Conservation (phyloP, 2,329 filamentous ascomycete genomes). For the Thermomyces lanuginosus region DNA sequence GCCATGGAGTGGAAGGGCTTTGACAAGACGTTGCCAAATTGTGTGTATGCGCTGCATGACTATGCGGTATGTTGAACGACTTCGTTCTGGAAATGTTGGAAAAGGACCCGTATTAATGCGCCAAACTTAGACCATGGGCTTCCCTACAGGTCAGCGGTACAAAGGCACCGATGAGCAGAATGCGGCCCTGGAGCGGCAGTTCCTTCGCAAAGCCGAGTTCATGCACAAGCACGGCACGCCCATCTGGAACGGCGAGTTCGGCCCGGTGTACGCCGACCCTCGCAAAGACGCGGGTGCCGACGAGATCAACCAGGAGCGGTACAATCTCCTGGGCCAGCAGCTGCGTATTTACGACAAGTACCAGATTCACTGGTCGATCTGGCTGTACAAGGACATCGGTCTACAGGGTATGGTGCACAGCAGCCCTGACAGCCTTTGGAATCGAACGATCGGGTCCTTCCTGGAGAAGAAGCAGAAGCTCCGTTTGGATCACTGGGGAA, state of each 20-base stretch:
- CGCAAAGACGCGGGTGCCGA: constrained; percentile 17
- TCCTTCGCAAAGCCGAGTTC: constrained; percentile 33
- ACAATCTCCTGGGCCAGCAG: constrained; percentile 32
- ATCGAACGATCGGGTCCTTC: constrained; percentile 35
- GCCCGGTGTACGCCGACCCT: constrained; percentile 25
- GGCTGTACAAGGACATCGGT: constrained; percentile 43
- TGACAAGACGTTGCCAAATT: constrained; percentile 27
- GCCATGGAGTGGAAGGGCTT: constrained; percentile 32
- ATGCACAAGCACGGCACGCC: constrained; percentile 28
- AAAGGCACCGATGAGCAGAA: constrained; percentile 29
- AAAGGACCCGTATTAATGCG: constrained; percentile 6
- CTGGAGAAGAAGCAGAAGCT: constrained; percentile 39
- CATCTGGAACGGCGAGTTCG: constrained; percentile 19
- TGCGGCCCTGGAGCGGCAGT: constrained; percentile 24
- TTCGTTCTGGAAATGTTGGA: background rate
- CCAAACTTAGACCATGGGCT: constrained; percentile 23
- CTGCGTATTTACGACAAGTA: constrained; percentile 37
- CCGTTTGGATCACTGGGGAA: constrained; percentile 41
- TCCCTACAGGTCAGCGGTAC: constrained; percentile 26
- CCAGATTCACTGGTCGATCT: constrained; percentile 42
- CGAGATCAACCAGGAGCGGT: constrained; percentile 28
- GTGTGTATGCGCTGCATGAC: constrained; percentile 32
- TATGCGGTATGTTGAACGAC: constrained; percentile 17
- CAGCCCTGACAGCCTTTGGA: constrained; percentile 32
- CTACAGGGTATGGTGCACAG: constrained; percentile 41